phyloP scores from a whole-genome alignment of 2,329 filamentous ascomycete genomes.

The Onygenales sp. region DNA sequence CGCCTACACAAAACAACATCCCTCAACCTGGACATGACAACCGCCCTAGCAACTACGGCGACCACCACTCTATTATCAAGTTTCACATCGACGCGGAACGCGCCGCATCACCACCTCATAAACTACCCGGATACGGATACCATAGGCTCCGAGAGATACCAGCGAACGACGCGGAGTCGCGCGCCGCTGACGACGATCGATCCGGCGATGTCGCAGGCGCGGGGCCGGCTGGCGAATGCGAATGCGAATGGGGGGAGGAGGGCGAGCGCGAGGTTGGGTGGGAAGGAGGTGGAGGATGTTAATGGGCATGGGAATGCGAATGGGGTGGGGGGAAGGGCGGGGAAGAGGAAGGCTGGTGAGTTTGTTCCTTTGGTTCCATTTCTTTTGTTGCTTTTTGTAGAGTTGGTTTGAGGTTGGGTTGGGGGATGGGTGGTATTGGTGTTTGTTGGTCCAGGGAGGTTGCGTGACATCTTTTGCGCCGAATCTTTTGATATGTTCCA shows the following conservation, averaged over 20 bases:
- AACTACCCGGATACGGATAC: neutral
- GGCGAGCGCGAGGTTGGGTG: conserved; percentile 2
- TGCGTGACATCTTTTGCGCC: neutral
- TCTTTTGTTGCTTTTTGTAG: conserved; percentile 1
- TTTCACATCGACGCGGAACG: conserved; percentile 1
- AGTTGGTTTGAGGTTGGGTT: neutral
- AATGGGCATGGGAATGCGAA: conserved; percentile 1
- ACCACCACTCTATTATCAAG: conserved; percentile 2
- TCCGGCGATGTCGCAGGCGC: conserved; percentile 9
- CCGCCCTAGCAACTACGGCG: conserved; percentile 6
- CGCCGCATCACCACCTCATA: conserved; percentile 1
- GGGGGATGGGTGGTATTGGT: neutral
- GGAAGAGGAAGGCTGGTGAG: conserved; percentile 39
- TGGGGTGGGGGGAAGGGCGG: conserved; percentile 14
- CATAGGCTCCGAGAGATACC: conserved; percentile 1
- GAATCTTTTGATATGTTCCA: neutral
- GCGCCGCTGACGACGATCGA: conserved; percentile 3
- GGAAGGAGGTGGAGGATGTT: conserved; percentile 1
- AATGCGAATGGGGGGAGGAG: neutral
- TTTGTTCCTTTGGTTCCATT: neutral
- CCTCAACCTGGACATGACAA: conserved; percentile 12
- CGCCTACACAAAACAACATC: neutral
- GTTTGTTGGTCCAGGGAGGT: neutral
- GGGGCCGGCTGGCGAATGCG: conserved; percentile 5
- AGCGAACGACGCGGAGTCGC: conserved; percentile 5